Percentiles rank a stretch among this genome's conserved stretches.
Evolutionary conservation across 1,284 basidiomycete genomes (phyloP).

Genomic region (Inonotus hispidus): DNA sequence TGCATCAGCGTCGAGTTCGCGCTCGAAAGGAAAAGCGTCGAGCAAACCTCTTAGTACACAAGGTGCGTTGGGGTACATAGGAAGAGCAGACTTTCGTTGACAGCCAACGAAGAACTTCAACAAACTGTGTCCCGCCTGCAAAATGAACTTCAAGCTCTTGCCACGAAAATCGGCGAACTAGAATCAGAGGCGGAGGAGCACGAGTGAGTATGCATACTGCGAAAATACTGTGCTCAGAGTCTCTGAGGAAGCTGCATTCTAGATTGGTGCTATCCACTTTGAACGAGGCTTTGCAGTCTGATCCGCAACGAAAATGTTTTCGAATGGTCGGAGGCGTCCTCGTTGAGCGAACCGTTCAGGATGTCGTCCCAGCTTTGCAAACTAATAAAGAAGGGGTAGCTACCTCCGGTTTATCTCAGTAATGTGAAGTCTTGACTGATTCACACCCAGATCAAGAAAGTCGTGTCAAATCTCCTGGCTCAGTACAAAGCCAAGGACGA

Average conservation of each 20-base stretch:
- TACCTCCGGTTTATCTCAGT: conserved; percentile 9
- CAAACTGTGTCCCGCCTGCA: conserved; percentile 71
- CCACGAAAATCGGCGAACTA: conserved; percentile 89
- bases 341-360: conserved; percentile 93
- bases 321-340: conserved; percentile 94
- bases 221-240: not conserved
- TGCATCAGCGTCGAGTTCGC: conserved; percentile 29
- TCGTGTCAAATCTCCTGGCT: conserved; percentile 68
- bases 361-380: conserved; percentile 87
- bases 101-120: conserved; percentile 73
- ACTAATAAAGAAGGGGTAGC: conserved; percentile 81
- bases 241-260: not conserved
- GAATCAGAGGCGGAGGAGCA: conserved; percentile 94
- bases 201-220: conserved; percentile 39
- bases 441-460: conserved; percentile 24
- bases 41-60: conserved; percentile 57
- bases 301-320: conserved; percentile 93
- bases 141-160: conserved; percentile 79
- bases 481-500: conserved; percentile 87
- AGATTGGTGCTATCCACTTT: conserved; percentile 91
- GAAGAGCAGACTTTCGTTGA: conserved; percentile 27
- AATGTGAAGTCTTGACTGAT: not conserved
- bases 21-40: conserved; percentile 38
- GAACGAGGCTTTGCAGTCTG: conserved; percentile 67
- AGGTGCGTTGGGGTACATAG: conserved; percentile 39